phyloP scores from a whole-genome alignment of 768 basidiomycete genomes.

The Pulveroboletus ravenelii region DNA sequence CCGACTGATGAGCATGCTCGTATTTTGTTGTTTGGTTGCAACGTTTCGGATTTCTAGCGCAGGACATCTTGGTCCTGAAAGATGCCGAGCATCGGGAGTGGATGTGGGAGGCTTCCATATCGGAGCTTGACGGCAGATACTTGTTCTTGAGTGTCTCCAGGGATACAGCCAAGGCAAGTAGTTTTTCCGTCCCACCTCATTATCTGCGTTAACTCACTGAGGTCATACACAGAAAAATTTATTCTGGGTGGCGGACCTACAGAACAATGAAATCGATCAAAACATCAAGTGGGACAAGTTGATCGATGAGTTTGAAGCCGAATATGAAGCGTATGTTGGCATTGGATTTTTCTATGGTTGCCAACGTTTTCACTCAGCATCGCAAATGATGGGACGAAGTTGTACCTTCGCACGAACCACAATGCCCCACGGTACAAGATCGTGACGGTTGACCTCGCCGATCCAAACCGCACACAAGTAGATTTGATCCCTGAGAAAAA shows the following conservation, averaged over 20 bases:
- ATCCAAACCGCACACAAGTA: constrained; percentile 40
- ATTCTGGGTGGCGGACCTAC: constrained; percentile 68
- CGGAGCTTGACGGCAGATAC: constrained; percentile 63
- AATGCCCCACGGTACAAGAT: constrained; percentile 65
- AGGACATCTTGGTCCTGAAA: constrained; percentile 63
- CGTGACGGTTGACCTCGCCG: constrained; percentile 57
- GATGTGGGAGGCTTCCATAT: constrained; percentile 54
- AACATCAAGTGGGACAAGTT: constrained; percentile 73
- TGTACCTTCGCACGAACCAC: constrained; percentile 64
- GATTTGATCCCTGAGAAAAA: constrained; percentile 69
- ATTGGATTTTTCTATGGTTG: background rate
- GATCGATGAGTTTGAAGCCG: constrained; percentile 61
- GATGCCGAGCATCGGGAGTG: constrained; percentile 61
- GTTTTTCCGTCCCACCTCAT: background rate
- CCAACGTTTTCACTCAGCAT: constrained; percentile 38
- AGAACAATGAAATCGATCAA: constrained; percentile 52
- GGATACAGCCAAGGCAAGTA: constrained; percentile 60
- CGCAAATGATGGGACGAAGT: constrained; percentile 55
- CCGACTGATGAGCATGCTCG: constrained; percentile 3
- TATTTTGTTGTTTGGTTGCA: background rate
- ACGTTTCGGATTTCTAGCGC: constrained; percentile 38
- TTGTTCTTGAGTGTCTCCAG: constrained; percentile 48
- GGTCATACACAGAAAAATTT: constrained; percentile 58
- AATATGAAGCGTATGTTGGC: constrained; percentile 54
- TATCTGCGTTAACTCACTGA: background rate